Base-by-base conservation (phyloP, 306 rosid species). In the Trichosanthes truncata region DNA sequence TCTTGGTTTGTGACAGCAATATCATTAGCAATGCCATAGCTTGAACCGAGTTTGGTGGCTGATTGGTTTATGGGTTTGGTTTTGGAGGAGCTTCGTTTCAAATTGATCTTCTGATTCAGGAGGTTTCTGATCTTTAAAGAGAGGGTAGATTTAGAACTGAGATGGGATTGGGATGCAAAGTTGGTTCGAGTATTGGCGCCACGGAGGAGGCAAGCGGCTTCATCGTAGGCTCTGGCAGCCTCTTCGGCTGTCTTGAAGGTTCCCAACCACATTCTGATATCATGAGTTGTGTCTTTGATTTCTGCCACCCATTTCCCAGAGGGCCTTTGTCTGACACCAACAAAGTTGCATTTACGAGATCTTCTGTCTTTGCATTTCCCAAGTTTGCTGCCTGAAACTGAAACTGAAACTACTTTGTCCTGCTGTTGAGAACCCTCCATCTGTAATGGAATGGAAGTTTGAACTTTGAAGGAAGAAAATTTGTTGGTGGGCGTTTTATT, bases 231-330 rank as follows among this genome's bases (percentile, higher is more conserved):
- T 68, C 88, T 67, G 66, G 98, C 98, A 66, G 98, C 97, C 78
- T 89, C 97, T 21, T 93, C 98, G 0, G 97, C 86, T 1, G 96
- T 89, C 52, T 78, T 83, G 23, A 86, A 92, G n/a, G 97, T 91
- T 8, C 98, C 97, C 26, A 94, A 88, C 98, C 98, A 94, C 88
- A 94, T 77, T 46, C 97, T 89, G 26, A 93, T 89, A 83, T 89
- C 90, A 84, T 84, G 85, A 6, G 92, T 84, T 17, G 97, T 90
- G 89, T 93, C 98, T 85, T 93, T 93, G 85, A 93, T 93, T 81
- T 93, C 97, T 56, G 98, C 92, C 11, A 93, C 97, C 97, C 97
- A 93, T 88, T 90, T 93, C 53, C 98, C 98, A 0, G 93, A 93
- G 35, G 97, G 89, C 84, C 98, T 88, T 69, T 93, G 96, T 74